Evolutionary conservation across 441 rosid species (phyloP), one percentile per base, ranked within the genome.

Genomic region (Erodium chrysanthum): DNA sequence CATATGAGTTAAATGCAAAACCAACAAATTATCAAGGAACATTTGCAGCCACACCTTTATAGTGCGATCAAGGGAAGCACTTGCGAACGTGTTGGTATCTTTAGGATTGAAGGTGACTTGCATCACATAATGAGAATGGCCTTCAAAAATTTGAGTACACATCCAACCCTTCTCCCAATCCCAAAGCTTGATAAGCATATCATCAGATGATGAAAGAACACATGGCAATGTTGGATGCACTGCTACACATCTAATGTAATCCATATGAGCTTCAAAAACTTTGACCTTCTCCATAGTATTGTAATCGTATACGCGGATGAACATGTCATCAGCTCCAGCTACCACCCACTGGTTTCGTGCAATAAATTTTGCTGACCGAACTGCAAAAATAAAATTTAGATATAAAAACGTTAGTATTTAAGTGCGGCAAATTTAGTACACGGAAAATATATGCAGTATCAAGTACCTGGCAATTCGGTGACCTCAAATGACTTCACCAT

Each of bases 91-190:
- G 68, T 84, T 81, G 66, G 87, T 75, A 75, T 90, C 89, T 72
- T 81, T 82, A 56, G 96, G 92, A 74, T 87, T 84, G 66, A 90
- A 85, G 1, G 80, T 82, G 62, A 82, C 84, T 78, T 92, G 96
- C 96, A 90, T 92, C 50, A 90, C 98, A 83, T 90, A 88, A 80
- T 90, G 91, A 15, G 92, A 84, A 71, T 92, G 98, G 7, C 90
- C 98, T 73, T 88, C 89, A 72, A 88, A 92, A 52, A 79, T 83
- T 70, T 84, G 89, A 74, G 86, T 80, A 75, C 96, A 92, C 31
- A 76, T 77, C 98, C 98, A 92, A 62, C 84, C 90, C 77, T 88
- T 88, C 69, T 92, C 98, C 98, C 98, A 92, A 70, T 92, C 92
- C 98, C 96, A 92, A 71, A 88, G 85, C 81, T 90, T 92, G 71